Conservation (phyloP, 1,139 yeast genomes). For the Blastobotrys arbuscula region DNA sequence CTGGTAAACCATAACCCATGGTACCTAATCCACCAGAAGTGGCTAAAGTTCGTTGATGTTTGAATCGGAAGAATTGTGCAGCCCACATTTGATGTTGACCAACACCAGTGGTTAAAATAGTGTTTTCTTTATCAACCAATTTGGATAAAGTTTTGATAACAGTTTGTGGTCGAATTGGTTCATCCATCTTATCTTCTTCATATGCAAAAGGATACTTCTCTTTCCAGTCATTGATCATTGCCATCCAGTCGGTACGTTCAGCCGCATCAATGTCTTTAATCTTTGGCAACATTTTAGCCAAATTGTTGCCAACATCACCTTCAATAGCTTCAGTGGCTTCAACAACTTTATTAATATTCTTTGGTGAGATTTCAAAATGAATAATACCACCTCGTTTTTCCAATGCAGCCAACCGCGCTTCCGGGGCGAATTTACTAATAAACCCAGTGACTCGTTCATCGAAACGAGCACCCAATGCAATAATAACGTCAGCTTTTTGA, state of each 20-base stretch:
- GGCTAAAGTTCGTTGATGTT: slow-evolving; percentile 82
- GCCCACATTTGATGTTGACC: slow-evolving; percentile 99
- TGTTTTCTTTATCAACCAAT: slow-evolving; percentile 63
- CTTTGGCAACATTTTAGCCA: slow-evolving; percentile 66
- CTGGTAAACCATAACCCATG: slow-evolving; percentile 96
- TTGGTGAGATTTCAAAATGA: slow-evolving; percentile 93
- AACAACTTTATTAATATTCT: slow-evolving; percentile 95
- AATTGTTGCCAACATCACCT: slow-evolving; percentile 85
- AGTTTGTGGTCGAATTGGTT: slow-evolving; percentile 88
- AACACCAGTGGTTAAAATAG: slow-evolving; percentile 92
- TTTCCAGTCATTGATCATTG: slow-evolving; percentile 73
- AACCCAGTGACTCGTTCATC: slow-evolving; percentile 97
- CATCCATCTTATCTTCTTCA: slow-evolving; percentile 56
- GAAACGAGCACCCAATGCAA: slow-evolving; percentile 94
- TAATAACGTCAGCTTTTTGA: slow-evolving; percentile 85
- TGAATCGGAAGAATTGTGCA: slow-evolving; percentile 95
- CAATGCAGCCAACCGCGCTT: slow-evolving; percentile 79
- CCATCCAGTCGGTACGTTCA: slow-evolving; percentile 75
- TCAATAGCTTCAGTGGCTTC: slow-evolving; percentile 96
- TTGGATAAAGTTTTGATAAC: slow-evolving; percentile 72
- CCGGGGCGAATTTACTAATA: slow-evolving; percentile 86
- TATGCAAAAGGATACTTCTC: slow-evolving; percentile 79
- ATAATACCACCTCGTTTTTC: slow-evolving; percentile 92
- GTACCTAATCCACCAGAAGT: slow-evolving; percentile 99
- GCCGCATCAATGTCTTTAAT: slow-evolving; percentile 48